Evolutionary conservation across 2,329 filamentous ascomycete species (phyloP), one percentile per base, ranked within the genome.

Genomic region (Pseudogymnoascus verrucosus): DNA sequence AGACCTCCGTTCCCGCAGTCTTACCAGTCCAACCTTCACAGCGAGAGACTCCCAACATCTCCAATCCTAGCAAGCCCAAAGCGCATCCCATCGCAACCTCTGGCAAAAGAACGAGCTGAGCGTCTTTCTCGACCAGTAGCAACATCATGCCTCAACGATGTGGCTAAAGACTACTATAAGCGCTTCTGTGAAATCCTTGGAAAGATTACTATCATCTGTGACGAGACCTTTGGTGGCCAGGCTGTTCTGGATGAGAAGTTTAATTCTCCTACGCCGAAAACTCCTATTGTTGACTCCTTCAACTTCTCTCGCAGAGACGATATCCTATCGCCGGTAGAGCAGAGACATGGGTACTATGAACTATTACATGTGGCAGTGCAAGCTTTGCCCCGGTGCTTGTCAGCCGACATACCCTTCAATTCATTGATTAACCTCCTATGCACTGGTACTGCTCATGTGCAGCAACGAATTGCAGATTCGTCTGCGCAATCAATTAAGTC

Each of bases 241-340:
- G 95, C 93, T 34, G 91, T 91, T 0, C 77, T 98, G 59, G 95
- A 99, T 71, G 96, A 99, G 75, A 98, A 97, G 72, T 96, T 98
- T 73, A 90, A 84, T 65, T 87, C 89, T 54, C 85, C 89, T 7
- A 89, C 90, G 0, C 93, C 95, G 0, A 98, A 98, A 75, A 99
- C 95, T 0, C 95, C 96, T 1, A 93, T 98, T 69, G 83, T 93
- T 0, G 95, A 98, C 65, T 93, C 92, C 0, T 99, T 99, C 75
- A 93, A 89, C 68, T 97, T 99, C 73, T 82, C 87, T 31, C 85
- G 91, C 63, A 88, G 89, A 63, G 93, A 98, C 68, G 95, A 91
- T 64, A 84, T 86, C 61, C 81, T 86, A 64, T 87, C 78, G 66
- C 83, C 86, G 0, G 79, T 86, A 0, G 95, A 99, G 68, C 89